These are phyloP conservation scores for Sherardia arvensis DNA, from an alignment of 257 asterid genomes.

Conservation along the genomic window DNA sequence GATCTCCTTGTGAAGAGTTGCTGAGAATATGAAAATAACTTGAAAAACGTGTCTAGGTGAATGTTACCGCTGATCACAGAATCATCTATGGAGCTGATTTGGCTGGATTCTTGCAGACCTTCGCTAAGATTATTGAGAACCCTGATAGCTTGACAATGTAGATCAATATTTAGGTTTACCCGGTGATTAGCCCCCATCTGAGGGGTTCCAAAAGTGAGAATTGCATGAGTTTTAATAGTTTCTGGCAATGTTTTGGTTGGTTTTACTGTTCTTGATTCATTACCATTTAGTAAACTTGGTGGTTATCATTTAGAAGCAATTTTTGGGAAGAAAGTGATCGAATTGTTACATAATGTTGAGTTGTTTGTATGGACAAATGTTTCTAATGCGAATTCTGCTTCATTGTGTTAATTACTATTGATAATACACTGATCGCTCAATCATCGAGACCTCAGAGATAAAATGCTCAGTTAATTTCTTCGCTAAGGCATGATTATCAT, in stretches of 20 bases:
- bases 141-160: conserved; percentile 78
- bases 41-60: conserved; percentile 40
- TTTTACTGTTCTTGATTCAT: conserved; percentile 3
- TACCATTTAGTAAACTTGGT: conserved; percentile 3
- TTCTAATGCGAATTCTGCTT: not conserved
- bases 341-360: not conserved
- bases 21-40: not conserved
- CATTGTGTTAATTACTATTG: too few species aligned
- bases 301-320: conserved; percentile 2
- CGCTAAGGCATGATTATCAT: not conserved
- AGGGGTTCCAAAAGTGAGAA: conserved; percentile 8
- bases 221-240: conserved; percentile 5
- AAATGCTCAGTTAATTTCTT: not conserved
- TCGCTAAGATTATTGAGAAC: conserved; percentile 56
- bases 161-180: conserved; percentile 16
- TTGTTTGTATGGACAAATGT: not conserved
- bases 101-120: conserved; percentile 75
- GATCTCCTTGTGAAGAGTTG: not conserved
- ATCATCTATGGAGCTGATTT: conserved; percentile 78
- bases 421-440: too few species aligned
- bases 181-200: not conserved
- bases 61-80: conserved; percentile 79
- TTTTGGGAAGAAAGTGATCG: conserved; percentile 7
- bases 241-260: conserved; percentile 12
- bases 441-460: too few species aligned